Conservation (phyloP, 2,329 filamentous ascomycete species). For the Thielaviopsis euricoi region DNA sequence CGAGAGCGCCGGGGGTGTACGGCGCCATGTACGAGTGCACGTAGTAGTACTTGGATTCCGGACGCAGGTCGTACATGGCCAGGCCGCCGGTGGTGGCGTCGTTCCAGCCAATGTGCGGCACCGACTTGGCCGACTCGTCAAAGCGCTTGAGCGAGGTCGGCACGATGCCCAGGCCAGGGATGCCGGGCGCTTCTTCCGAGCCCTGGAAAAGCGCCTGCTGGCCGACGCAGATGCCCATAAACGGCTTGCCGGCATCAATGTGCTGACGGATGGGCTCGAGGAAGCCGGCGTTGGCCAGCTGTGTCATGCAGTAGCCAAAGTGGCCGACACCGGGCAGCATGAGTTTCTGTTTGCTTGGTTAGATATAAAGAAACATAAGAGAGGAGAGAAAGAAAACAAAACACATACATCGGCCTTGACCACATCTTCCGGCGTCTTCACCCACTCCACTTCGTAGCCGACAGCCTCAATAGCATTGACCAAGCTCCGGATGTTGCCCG, state of each 20-base stretch:
- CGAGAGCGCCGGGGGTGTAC: slow-evolving; percentile 56
- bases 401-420: slow-evolving; percentile 59
- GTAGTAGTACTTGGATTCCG: slow-evolving; percentile 93
- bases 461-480: slow-evolving; percentile 96
- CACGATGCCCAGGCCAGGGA: slow-evolving; percentile 62
- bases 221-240: slow-evolving; percentile 95
- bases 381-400: background rate
- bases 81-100: slow-evolving; percentile 50
- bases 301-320: slow-evolving; percentile 86
- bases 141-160: slow-evolving; percentile 59
- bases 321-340: slow-evolving; percentile 94
- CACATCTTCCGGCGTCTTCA: slow-evolving; percentile 71
- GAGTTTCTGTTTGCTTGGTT: slow-evolving; percentile 45
- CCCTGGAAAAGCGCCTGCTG: slow-evolving; percentile 79
- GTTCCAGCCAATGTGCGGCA: slow-evolving; percentile 99
- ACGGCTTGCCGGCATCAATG: slow-evolving; percentile 82
- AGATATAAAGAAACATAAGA: too few relatives aligned
- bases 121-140: slow-evolving; percentile 60
- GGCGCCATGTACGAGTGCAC: slow-evolving; percentile 86
- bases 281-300: slow-evolving; percentile 69
- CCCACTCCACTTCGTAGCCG: slow-evolving; percentile 86
- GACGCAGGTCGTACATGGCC: slow-evolving; percentile 58
- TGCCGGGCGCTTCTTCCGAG: slow-evolving; percentile 59
- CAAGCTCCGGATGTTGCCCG: slow-evolving; percentile 87
- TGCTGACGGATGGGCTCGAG: slow-evolving; percentile 67